Percentiles rank a stretch among this genome's conserved stretches.
These are phyloP conservation scores for Podaxis mareebaensis DNA, from an alignment of 768 basidiomycete genomes.

Conservation along the genomic window DNA sequence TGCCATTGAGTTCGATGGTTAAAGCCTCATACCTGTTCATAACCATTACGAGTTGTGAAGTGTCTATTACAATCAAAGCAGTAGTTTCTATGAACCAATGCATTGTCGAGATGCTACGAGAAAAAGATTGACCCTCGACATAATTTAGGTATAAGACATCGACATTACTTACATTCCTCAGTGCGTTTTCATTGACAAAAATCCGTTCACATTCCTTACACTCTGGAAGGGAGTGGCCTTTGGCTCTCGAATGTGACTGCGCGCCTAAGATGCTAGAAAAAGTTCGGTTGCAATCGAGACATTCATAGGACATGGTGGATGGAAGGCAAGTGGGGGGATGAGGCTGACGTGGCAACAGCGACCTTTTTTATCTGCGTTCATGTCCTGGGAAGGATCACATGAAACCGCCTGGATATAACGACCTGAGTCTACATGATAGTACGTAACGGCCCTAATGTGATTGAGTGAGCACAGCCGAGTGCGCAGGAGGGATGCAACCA, in stretches of 20 bases:
- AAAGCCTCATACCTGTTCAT: not conserved
- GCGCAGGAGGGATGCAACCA: too few relatives aligned
- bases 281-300: slow-evolving; percentile 13
- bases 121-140: not conserved
- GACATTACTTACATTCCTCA: not conserved
- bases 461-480: too few relatives aligned
- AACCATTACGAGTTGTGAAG: not conserved
- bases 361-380: not conserved
- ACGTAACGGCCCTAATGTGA: not conserved
- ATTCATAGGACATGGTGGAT: slow-evolving; percentile 7
- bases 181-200: not conserved
- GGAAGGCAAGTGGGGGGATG: not conserved
- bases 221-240: slow-evolving; percentile 9
- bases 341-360: not conserved
- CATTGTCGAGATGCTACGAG: slow-evolving; percentile 1
- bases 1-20: not conserved
- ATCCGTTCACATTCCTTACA: slow-evolving; percentile 5
- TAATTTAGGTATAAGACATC: not conserved
- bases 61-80: not conserved
- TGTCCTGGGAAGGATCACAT: not conserved
- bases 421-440: not conserved
- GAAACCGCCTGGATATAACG: not conserved
- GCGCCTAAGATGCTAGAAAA: not conserved
- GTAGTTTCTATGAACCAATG: not conserved
- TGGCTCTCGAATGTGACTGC: slow-evolving; percentile 16